phyloP scores from a whole-genome alignment of 108 stramenopile genomes.

The Schizochytrium sp. region DNA sequence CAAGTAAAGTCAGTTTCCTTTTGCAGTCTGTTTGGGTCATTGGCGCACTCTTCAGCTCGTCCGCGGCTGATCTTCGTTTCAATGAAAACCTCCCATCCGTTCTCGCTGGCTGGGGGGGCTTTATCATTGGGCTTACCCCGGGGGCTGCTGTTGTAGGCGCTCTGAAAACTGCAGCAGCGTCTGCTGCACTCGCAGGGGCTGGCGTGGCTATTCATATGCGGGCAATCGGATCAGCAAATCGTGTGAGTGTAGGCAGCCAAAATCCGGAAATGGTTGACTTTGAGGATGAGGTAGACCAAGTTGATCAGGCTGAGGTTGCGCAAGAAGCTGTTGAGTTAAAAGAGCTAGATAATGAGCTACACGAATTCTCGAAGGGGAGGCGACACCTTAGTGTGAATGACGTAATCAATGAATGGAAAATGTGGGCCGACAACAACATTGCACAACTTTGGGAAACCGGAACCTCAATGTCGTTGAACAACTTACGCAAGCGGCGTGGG shows the following conservation, averaged over 20 bases:
- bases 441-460: too few species aligned
- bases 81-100: constrained; percentile 50
- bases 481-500: too few species aligned
- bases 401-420: too few species aligned
- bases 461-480: too few species aligned
- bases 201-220: not conserved
- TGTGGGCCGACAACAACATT: too few species aligned
- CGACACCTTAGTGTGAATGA: too few species aligned
- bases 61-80: constrained; percentile 8
- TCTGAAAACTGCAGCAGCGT: constrained; percentile 38
- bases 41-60: constrained; percentile 30
- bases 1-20: constrained; percentile 37
- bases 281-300: not conserved
- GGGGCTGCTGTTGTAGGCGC: constrained; percentile 12
- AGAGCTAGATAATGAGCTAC: not conserved
- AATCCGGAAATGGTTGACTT: not conserved
- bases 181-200: constrained; percentile 39
- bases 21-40: constrained; percentile 51
- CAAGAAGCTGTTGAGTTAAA: not conserved
- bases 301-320: not conserved
- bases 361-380: too few species aligned
- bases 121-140: constrained; percentile 42
- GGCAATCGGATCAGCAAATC: too few species aligned
- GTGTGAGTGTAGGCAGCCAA: not conserved
- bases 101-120: constrained; percentile 48